phyloP scores from a whole-genome alignment of 176 grass and related monocot genomes.

The Rhynchospora pubera region DNA sequence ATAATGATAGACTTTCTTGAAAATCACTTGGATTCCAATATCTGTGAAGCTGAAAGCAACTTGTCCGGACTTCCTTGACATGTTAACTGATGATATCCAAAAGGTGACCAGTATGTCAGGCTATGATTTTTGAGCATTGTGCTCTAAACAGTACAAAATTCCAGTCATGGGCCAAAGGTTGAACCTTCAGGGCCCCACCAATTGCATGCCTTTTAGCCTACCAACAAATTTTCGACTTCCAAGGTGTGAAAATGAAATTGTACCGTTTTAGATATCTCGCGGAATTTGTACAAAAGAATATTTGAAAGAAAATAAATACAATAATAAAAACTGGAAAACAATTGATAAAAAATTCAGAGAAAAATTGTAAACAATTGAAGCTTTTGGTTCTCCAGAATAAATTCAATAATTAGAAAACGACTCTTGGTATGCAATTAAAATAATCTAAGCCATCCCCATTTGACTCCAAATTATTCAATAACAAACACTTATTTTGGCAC shows the following conservation, averaged over 20 bases:
- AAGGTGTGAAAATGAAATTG: not conserved
- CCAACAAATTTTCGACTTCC: not conserved
- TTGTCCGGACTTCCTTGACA: not conserved
- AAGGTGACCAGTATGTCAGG: constrained; percentile 14
- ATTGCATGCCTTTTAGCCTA: not conserved
- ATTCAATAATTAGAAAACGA: not conserved
- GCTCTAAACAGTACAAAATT: constrained; percentile 9
- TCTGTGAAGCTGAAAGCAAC: constrained; percentile 1
- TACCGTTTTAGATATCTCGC: not conserved
- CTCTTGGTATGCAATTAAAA: too few species aligned
- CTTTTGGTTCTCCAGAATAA: not conserved
- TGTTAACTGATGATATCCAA: constrained; percentile 2
- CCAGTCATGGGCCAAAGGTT: not conserved
- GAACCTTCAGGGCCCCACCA: not conserved
- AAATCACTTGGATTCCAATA: not conserved
- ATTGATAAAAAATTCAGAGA: not conserved
- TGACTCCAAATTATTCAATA: too few species aligned
- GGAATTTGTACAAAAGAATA: not conserved
- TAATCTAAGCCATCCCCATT: too few species aligned
- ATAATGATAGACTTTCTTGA: not conserved
- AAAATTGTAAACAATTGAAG: not conserved
- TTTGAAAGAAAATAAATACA: not conserved
- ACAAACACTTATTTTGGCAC: too few species aligned
- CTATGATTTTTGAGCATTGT: constrained; percentile 13
- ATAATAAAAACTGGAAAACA: not conserved